Percentiles rank a stretch among this genome's conserved stretches.
These are phyloP conservation scores for Leishmania tropica DNA, from an alignment of 208 protist genomes.

Conservation along the genomic window DNA sequence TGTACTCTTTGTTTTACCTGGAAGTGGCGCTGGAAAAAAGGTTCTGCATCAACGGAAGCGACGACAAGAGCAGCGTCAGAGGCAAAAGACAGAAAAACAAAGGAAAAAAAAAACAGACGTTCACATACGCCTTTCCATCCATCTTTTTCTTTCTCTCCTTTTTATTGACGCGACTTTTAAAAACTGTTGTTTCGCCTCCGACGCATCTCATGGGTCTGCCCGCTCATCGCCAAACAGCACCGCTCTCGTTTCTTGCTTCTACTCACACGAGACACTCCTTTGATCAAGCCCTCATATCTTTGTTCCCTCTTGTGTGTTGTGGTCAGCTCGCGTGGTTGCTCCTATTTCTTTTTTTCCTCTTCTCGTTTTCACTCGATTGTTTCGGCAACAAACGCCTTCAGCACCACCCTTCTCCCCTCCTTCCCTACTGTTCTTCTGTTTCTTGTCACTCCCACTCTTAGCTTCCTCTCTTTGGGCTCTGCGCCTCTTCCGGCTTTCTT, in stretches of 20 bases:
- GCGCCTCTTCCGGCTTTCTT: constrained; percentile 11
- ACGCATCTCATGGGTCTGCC: not conserved
- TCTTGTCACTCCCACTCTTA: not conserved
- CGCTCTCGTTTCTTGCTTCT: constrained; percentile 2
- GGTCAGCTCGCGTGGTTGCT: not conserved
- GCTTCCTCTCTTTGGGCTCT: constrained; percentile 10
- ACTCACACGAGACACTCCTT: not conserved
- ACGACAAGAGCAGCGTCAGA: not conserved
- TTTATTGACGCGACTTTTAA: not conserved
- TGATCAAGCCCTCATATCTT: not conserved
- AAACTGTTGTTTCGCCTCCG: not conserved
- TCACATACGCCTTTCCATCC: not conserved
- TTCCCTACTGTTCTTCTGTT: constrained; percentile 12
- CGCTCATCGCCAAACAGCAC: not conserved
- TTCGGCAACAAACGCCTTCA: not conserved
- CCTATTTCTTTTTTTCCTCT: not conserved
- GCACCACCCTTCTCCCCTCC: not conserved
- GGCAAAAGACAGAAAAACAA: not conserved
- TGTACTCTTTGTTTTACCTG: constrained; percentile 2
- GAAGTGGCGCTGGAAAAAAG: not conserved
- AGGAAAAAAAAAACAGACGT: not conserved
- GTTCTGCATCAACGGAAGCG: not conserved
- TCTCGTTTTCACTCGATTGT: not conserved
- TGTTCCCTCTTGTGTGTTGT: not conserved
- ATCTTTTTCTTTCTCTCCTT: not conserved